Base-by-base conservation (phyloP, 768 basidiomycete genomes). In the Wakefieldia striispora region DNA sequence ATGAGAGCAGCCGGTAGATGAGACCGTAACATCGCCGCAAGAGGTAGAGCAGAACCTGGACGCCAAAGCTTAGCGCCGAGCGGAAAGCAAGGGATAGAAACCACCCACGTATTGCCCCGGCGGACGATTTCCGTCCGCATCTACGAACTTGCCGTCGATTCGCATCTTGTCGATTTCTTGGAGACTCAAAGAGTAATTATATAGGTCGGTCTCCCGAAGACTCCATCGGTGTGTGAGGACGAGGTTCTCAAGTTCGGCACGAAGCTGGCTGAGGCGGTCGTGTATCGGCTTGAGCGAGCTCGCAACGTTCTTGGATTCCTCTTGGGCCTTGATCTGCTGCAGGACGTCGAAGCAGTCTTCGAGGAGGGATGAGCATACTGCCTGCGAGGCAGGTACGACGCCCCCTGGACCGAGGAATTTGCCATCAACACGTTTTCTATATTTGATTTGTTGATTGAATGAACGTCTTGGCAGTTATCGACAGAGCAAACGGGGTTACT, bases 161-260 rank as follows among this genome's bases (percentile, higher is more conserved):
- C 97, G 75, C 93, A 98, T 93, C 70, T 88, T 86, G 70, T 99
- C 97, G 35, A 99, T 95, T 68, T 98, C 95, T 62, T 94, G 87
- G 53, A 99, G 72, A 65, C 91, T 91, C 45, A 93, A 75, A 19
- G 91, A 91, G 69, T 95, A 98, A 69, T 92, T 97, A 78, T 83
- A 93, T 19, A 95, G 72, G 60, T 95, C 93, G 1, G 91, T 92
- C 75, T 99, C 97, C 37, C 95, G 78, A 47, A 99, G 73, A 52
- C 87, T 97, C 97, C 97, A 99, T 31, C 97, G 85, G 66, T 95
- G 97, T 1, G 97, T 98, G 57, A 98, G 75, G 26, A 89, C 91
- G 58, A 99, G 74, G 55, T 86, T 83, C 72, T 99, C 97, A 45
- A 99, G 76, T 67, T 97, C 91, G 7, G 81, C 74, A 46, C 94